A percentile compares a stretch with the other conserved stretches of the same genome.
Conservation (phyloP, 1,139 yeast species). For the Pneumocystis canis region DNA sequence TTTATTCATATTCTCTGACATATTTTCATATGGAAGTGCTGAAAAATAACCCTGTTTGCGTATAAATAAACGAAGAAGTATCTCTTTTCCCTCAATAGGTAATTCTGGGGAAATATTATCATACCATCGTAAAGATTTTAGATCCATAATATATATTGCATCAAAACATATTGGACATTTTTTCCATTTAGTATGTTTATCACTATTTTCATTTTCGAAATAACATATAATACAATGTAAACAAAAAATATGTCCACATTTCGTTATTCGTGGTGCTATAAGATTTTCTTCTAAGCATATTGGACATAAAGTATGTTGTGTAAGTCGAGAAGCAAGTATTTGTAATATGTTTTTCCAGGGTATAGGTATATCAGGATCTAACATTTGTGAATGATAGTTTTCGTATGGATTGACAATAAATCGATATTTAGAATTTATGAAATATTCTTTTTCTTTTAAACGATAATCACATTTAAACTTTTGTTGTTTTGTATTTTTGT, state of each 20-base stretch:
- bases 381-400: constrained; percentile 40
- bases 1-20: constrained; percentile 14
- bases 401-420: constrained; percentile 57
- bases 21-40: constrained; percentile 42
- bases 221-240: constrained; percentile 63
- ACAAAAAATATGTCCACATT: constrained; percentile 89
- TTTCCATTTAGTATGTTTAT: constrained; percentile 30
- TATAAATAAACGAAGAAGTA: constrained; percentile 54
- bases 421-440: constrained; percentile 72
- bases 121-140: constrained; percentile 53
- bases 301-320: constrained; percentile 53
- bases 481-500: neutral
- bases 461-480: constrained; percentile 17
- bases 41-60: constrained; percentile 46
- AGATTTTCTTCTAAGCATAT: constrained; percentile 76
- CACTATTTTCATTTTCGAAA: constrained; percentile 29
- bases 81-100: constrained; percentile 49
- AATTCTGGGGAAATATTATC: constrained; percentile 44
- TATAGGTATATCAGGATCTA: constrained; percentile 65
- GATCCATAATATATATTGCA: constrained; percentile 41
- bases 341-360: constrained; percentile 49
- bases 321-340: constrained; percentile 55
- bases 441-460: constrained; percentile 52
- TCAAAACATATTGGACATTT: constrained; percentile 82
- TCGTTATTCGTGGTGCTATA: constrained; percentile 85